Percentiles rank a stretch among this genome's conserved stretches.
Evolutionary conservation across 257 asterid genomes (phyloP).

Genomic region (Plantago ovata): DNA sequence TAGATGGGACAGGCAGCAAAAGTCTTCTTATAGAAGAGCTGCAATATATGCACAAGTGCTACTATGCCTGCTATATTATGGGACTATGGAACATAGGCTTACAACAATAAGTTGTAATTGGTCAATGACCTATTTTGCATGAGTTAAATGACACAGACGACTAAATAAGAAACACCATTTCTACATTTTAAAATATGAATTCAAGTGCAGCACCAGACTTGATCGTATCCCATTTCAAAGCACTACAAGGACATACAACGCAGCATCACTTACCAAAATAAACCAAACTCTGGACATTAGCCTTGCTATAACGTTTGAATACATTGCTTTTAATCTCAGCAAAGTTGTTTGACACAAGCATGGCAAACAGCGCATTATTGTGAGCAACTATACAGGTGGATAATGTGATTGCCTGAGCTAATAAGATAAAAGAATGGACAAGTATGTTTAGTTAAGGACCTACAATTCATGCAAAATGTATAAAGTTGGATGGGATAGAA

Average conservation of each 20-base stretch:
- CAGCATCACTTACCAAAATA: constrained; percentile 64
- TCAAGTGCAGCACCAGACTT: too few species aligned
- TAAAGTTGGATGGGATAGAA: background rate
- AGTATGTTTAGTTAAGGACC: constrained; percentile 73
- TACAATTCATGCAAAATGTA: constrained; percentile 15
- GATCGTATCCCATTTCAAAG: too few species aligned
- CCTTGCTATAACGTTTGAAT: constrained; percentile 92
- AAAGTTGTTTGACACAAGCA: constrained; percentile 97
- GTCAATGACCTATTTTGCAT: too few species aligned
- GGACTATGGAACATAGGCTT: too few species aligned
- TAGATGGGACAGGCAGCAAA: too few species aligned
- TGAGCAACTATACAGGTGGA: constrained; percentile 98
- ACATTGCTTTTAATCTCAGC: constrained; percentile 96
- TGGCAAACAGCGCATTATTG: constrained; percentile 83
- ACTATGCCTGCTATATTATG: too few species aligned
- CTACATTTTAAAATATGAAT: too few species aligned
- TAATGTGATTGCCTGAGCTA: constrained; percentile 95
- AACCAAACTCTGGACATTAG: constrained; percentile 78
- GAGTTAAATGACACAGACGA: too few species aligned
- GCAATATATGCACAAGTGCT: background rate
- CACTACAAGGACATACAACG: too few species aligned
- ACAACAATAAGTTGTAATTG: too few species aligned
- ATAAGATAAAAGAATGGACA: constrained; percentile 81
- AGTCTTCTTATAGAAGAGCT: too few species aligned
- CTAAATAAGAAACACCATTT: too few species aligned